A percentile compares a stretch with the other conserved stretches of the same genome.
Evolutionary conservation across 805 yeast genomes (phyloP).

Genomic region (Komagataella populi): DNA sequence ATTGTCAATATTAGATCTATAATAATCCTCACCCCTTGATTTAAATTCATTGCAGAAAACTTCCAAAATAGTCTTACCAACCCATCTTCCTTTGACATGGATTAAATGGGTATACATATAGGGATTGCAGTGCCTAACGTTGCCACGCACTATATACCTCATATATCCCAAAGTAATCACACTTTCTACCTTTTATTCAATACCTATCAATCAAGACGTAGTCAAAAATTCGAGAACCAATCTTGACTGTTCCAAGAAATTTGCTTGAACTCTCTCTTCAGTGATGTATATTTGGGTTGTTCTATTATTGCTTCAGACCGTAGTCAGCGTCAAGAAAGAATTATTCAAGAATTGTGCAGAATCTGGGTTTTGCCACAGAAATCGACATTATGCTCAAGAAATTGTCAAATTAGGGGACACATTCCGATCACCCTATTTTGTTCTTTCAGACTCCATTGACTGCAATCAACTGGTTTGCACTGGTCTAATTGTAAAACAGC

Average conservation of each 20-base stretch:
- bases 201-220: neutral
- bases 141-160: neutral
- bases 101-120: slow-evolving; percentile 21
- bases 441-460: slow-evolving; percentile 22
- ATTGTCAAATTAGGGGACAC: slow-evolving; percentile 12
- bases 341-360: slow-evolving; percentile 68
- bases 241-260: no score
- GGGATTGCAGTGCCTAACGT: slow-evolving; percentile 12
- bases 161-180: neutral
- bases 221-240: no score
- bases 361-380: slow-evolving; percentile 76
- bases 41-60: slow-evolving; percentile 26
- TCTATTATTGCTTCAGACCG: neutral
- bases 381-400: slow-evolving; percentile 47
- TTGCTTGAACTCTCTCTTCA: neutral
- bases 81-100: slow-evolving; percentile 32
- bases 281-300: neutral
- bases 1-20: slow-evolving; percentile 4
- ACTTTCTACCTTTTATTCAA: neutral
- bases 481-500: slow-evolving; percentile 25
- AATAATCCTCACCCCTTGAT: slow-evolving; percentile 12
- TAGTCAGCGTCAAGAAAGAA: slow-evolving; percentile 38
- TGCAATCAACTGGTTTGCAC: neutral
- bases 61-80: slow-evolving; percentile 20
- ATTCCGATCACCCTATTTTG: slow-evolving; percentile 23